Conservation (phyloP, 805 yeast genomes). For the Groenewaldozyma tartarivorans region DNA sequence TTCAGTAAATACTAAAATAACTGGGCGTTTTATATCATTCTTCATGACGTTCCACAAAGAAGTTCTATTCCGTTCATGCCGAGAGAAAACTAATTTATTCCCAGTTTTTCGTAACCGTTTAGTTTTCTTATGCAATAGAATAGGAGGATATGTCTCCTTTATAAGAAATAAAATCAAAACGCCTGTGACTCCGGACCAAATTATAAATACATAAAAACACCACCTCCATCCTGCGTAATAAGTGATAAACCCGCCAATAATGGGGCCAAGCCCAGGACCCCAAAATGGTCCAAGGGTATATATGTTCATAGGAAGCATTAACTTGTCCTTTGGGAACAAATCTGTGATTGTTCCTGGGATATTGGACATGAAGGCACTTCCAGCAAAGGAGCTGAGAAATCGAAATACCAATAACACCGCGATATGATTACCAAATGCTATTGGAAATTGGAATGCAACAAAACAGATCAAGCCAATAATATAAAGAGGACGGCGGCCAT, state of each 20-base stretch:
- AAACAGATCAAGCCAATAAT: slow-evolving; percentile 39
- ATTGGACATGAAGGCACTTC: slow-evolving; percentile 75
- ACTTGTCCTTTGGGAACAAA: slow-evolving; percentile 55
- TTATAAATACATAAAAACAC: slow-evolving; percentile 55
- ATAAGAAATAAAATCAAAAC: slow-evolving; percentile 36
- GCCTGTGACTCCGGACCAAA: slow-evolving; percentile 50
- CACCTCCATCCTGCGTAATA: slow-evolving; percentile 58
- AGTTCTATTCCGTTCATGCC: slow-evolving; percentile 25
- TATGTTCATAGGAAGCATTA: slow-evolving; percentile 67
- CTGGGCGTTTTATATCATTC: slow-evolving; percentile 43
- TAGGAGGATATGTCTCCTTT: slow-evolving; percentile 77
- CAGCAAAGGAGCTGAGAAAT: slow-evolving; percentile 64
- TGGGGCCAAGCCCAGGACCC: slow-evolving; percentile 69
- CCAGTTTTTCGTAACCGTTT: slow-evolving; percentile 39
- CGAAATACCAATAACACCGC: slow-evolving; percentile 44
- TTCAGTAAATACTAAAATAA: slow-evolving; percentile 38
- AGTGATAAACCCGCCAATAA: slow-evolving; percentile 49
- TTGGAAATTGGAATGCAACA: slow-evolving; percentile 40
- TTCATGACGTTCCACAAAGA: slow-evolving; percentile 5
- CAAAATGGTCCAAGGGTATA: slow-evolving; percentile 71
- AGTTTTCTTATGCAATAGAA: slow-evolving; percentile 60
- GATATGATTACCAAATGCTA: slow-evolving; percentile 32
- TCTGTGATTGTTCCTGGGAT: slow-evolving; percentile 82
- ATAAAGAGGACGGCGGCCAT: slow-evolving; percentile 61
- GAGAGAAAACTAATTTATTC: slow-evolving; percentile 31